Base-by-base conservation (phyloP, 208 protist genomes). In the Leishmania martiniquensis region DNA sequence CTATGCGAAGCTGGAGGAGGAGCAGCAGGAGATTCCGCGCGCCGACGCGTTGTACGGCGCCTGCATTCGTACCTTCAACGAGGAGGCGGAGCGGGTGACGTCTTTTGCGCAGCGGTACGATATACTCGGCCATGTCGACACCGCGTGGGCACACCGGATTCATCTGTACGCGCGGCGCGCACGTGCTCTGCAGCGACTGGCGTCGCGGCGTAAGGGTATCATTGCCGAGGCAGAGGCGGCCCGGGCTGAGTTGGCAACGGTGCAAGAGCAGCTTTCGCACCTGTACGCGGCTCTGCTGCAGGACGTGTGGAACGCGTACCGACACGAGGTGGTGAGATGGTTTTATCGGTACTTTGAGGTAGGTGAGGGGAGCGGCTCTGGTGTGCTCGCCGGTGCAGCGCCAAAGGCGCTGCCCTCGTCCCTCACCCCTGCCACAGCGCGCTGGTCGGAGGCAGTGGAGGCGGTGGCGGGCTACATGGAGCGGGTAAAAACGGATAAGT, bases 1-100 rank as follows among this genome's bases (percentile, higher is more conserved):
- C 15, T 95, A 91, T 77, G 94, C 94, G 60, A 87, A 87, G 76
- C 76, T 94, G 78, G 94, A 96, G 84, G 94, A 97, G 75, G 60
- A 80, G 60, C 80, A 90, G 59, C 85, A 76, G 32, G 89, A 93
- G 73, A 52, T 83, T 57, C 76, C 81, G 4, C 87, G 91, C 72
- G 85, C 89, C 1, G 82, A 91, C 66, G 94, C 89, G 12, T 75
- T 97, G 29, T 87, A 89, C 69, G 67, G 59, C 22, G 89, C 84
- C 7, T 89, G 86, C 83, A 87, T 91, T 25, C 74, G 75, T 37
- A 86, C 89, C 47, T 72, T 96, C 67, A 85, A 87, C 65, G 83
- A 67, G 0, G 90, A 86, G 60, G 90, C 91, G 7, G 75, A 68
- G 10, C 69, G 70, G 29, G 80, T 87, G 7, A 54, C 49, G n/a